phyloP scores from a whole-genome alignment of 2,329 filamentous ascomycete genomes.

The Apiospora pterosperma region DNA sequence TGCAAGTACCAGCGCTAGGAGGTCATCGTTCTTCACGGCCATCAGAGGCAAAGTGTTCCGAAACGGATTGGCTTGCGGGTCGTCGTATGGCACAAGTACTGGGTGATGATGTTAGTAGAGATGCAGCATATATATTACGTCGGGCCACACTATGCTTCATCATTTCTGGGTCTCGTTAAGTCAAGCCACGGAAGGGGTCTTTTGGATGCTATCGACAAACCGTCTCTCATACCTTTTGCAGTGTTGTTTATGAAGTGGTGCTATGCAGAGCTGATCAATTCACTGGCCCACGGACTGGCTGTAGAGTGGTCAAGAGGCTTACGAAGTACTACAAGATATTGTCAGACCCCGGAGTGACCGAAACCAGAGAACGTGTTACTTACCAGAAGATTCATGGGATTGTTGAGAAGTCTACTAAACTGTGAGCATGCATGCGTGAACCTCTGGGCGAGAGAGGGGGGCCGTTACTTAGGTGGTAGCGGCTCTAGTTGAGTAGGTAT shows the following conservation, averaged over 20 bases:
- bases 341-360: conserved; percentile 16
- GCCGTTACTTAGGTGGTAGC: conserved; percentile 40
- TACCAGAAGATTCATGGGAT: conserved; percentile 74
- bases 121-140: background rate
- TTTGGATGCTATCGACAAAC: background rate
- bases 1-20: conserved; percentile 73
- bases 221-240: conserved; percentile 53
- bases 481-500: conserved; percentile 47
- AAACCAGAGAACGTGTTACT: conserved; percentile 10
- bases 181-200: background rate
- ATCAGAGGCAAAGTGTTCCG: conserved; percentile 51
- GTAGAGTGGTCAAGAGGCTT: conserved; percentile 4
- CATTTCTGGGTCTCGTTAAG: conserved; percentile 18
- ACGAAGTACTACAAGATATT: conserved; percentile 43
- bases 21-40: conserved; percentile 65
- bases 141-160: background rate
- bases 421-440: conserved; percentile 33
- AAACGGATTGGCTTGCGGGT: conserved; percentile 50
- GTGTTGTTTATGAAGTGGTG: conserved; percentile 76
- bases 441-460: conserved; percentile 25
- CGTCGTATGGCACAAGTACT: conserved; percentile 49
- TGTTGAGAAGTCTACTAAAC: conserved; percentile 52
- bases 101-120: conserved; percentile 24
- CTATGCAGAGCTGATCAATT: conserved; percentile 15
- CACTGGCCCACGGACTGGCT: background rate